These are phyloP conservation scores for Tubosaeta sp. DNA, from an alignment of 768 basidiomycete genomes.

Conservation along the genomic window DNA sequence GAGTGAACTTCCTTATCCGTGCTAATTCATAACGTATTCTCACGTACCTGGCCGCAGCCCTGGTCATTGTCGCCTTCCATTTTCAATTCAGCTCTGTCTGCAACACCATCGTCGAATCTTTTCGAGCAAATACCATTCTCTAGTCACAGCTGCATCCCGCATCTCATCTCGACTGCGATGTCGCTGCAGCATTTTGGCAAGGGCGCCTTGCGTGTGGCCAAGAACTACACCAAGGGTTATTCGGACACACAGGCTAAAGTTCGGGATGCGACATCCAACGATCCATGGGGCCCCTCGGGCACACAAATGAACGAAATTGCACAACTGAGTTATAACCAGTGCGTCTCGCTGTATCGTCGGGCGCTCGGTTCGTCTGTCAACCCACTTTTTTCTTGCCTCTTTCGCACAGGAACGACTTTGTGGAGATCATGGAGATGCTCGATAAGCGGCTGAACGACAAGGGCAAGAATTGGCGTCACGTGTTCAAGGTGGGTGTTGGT, in stretches of 20 bases:
- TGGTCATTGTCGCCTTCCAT: not conserved
- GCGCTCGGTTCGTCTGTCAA: not conserved
- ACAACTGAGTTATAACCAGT: constrained; percentile 97
- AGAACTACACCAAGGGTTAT: constrained; percentile 95
- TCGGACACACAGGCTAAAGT: constrained; percentile 95
- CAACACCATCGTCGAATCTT: constrained; percentile 12
- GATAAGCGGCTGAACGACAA: constrained; percentile 98
- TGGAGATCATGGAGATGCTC: constrained; percentile 99
- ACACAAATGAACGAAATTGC: constrained; percentile 99
- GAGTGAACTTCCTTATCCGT: not conserved
- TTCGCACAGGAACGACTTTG: constrained; percentile 75
- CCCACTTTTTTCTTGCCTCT: not conserved
- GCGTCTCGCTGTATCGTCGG: constrained; percentile 24
- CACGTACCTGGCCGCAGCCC: constrained; percentile 5
- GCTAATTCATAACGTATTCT: not conserved
- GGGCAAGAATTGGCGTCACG: constrained; percentile 99
- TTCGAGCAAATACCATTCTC: not conserved
- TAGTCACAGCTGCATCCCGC: not conserved
- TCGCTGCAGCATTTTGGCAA: constrained; percentile 80
- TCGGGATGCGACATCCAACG: constrained; percentile 94
- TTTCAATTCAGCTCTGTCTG: constrained; percentile 14
- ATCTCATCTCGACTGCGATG: constrained; percentile 24
- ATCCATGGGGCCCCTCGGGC: constrained; percentile 96
- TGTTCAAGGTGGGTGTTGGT: constrained; percentile 77
- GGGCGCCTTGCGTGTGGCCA: constrained; percentile 80